Conservation (phyloP, 108 stramenopile genomes). For the Chaetoceros tenuissimus region DNA sequence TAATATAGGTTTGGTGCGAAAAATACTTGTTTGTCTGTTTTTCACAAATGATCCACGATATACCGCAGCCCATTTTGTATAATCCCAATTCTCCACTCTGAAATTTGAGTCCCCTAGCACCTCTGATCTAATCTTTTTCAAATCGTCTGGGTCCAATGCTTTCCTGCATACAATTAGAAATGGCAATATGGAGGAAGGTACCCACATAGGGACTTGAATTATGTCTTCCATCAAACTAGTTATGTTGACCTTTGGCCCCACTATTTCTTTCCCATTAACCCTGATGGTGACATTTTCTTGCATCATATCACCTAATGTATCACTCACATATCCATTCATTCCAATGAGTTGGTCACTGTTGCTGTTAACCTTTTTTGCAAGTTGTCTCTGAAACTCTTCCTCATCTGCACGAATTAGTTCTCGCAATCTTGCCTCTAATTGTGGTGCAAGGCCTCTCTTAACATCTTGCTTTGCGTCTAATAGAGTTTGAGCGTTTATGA, state of each 20-base stretch:
- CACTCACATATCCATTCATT: not conserved
- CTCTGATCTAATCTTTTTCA: constrained; percentile 38
- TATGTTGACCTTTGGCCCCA: constrained; percentile 4
- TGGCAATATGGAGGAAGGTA: constrained; percentile 44
- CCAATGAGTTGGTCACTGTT: not conserved
- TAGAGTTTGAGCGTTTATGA: constrained; percentile 23
- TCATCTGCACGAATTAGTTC: constrained; percentile 22
- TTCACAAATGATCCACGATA: constrained; percentile 46
- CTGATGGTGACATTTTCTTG: constrained; percentile 11
- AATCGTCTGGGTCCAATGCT: constrained; percentile 26
- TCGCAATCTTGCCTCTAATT: constrained; percentile 14
- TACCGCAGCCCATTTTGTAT: constrained; percentile 47
- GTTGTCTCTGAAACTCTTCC: constrained; percentile 13
- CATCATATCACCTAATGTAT: not conserved
- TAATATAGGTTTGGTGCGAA: not conserved
- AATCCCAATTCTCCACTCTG: constrained; percentile 45
- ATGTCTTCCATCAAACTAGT: constrained; percentile 22
- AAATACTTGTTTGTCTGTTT: not conserved
- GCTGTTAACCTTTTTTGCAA: constrained; percentile 8
- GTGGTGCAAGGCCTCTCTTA: constrained; percentile 22
- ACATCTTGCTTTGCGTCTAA: constrained; percentile 14
- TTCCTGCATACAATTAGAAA: constrained; percentile 29
- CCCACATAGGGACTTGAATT: constrained; percentile 52
- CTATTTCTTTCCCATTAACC: not conserved
- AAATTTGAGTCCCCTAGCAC: constrained; percentile 43